phyloP scores from a whole-genome alignment of 164 flowering plant species.

The Stephania yunnanensis region DNA sequence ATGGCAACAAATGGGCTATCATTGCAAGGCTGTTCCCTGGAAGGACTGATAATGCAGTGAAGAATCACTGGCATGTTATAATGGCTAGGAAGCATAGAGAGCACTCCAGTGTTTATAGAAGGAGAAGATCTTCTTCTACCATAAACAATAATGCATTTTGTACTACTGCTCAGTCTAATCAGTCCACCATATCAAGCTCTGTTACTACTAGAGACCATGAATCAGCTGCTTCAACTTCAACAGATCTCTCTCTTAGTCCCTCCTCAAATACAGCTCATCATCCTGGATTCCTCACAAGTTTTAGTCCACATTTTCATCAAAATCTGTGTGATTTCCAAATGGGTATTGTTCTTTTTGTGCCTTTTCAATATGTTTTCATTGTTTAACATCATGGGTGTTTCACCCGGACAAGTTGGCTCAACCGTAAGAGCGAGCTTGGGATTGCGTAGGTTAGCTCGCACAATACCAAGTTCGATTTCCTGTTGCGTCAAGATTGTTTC shows the following conservation, averaged over 20 bases:
- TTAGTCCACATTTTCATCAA: background rate
- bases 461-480: too few species aligned
- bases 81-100: slow-evolving; percentile 63
- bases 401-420: too few species aligned
- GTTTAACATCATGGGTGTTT: background rate
- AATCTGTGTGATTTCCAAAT: slow-evolving; percentile 2
- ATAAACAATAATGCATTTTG: slow-evolving; percentile 28
- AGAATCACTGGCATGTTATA: slow-evolving; percentile 83
- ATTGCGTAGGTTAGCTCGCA: too few species aligned
- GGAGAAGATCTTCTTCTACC: slow-evolving; percentile 28
- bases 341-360: slow-evolving; percentile 1
- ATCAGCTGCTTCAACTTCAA: slow-evolving; percentile 45
- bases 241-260: slow-evolving; percentile 46
- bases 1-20: slow-evolving; percentile 80
- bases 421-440: too few species aligned
- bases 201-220: slow-evolving; percentile 26
- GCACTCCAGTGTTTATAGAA: slow-evolving; percentile 35
- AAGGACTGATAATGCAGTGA: slow-evolving; percentile 76
- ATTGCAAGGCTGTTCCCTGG: slow-evolving; percentile 73
- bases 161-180: background rate
- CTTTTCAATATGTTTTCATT: background rate
- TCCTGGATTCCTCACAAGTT: slow-evolving; percentile 7
- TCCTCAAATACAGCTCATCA: slow-evolving; percentile 10
- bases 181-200: slow-evolving; percentile 29
- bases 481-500: too few species aligned